Base-by-base conservation (phyloP, 1,284 basidiomycete species). In the Ustilago cynodontis region DNA sequence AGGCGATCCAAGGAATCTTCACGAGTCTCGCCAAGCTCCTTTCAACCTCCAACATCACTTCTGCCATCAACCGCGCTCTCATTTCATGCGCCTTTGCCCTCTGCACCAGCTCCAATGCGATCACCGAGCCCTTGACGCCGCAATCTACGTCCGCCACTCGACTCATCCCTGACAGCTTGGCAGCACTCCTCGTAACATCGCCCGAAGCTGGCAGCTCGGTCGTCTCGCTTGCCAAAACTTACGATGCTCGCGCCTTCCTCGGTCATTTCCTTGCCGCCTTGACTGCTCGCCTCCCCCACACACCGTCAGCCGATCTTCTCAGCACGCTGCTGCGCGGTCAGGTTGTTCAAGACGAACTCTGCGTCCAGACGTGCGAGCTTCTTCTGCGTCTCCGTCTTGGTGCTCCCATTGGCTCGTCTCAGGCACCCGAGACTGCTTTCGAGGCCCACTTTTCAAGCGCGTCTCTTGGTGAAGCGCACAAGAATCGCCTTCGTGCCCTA, bases 41-140 rank as follows among this genome's bases (percentile, higher is more conserved):
- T n/a, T 61, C 65, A 18, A 24, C 64, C 8, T 49, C 64, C 8
- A 16, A 39, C 10, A 28, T 66, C 33, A 49, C 35, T 28, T n/a
- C 79, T 6, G 59, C 61, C 31, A 39, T 78, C 59, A 67, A 43
- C 7, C 73, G 79, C 11, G 78, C 80, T 5, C 59, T 76, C 9
- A 53, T 81, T n/a, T 78, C 80, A 13, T 72, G 66, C 39, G 67
- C 77, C 37, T 75, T 79, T 14, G 73, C 77, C 20, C 73, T 82
- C 33, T 80, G 78, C 52, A 56, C 78, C 13, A 75, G 78, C 63
- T 65, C 78, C 18, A 72, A 43, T 22, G 57, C 58, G 3, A 59
- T 55, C 6, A 29, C 51, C 6, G 69, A 74, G 37, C 67, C 76
- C 8, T 64, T 82, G 11, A 28, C 66, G 2, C 2, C 41, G 3